phyloP scores from a whole-genome alignment of 257 asterid genomes.

The Nicotiana attenuata region DNA sequence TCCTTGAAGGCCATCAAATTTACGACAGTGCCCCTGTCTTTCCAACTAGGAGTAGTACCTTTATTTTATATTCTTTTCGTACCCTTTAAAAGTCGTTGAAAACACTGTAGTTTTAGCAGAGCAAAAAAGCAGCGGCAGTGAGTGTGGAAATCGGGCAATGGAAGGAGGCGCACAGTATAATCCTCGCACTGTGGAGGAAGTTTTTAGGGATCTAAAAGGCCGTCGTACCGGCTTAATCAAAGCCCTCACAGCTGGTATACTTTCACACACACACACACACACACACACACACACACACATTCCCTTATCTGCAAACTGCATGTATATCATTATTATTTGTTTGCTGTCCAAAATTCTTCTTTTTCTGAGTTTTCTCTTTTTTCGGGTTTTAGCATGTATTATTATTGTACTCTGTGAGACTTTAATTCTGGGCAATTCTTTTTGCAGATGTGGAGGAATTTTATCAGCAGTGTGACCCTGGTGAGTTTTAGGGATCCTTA shows the following conservation, averaged over 20 bases:
- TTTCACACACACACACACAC: neutral
- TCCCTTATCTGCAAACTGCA: neutral
- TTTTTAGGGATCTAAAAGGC: constrained; percentile 20
- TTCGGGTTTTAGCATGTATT: neutral
- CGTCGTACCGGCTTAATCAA: constrained; percentile 25
- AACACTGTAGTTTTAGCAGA: neutral
- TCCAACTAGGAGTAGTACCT: neutral
- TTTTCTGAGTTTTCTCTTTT: neutral
- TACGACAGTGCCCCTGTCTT: neutral
- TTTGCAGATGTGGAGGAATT: constrained; percentile 15
- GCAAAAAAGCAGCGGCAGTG: neutral
- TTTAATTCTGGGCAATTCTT: neutral
- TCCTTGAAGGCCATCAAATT: neutral
- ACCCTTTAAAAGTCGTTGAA: neutral
- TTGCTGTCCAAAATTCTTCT: neutral
- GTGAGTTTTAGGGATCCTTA: constrained; percentile 13
- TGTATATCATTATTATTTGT: neutral
- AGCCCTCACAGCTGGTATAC: constrained; percentile 28
- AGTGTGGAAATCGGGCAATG: neutral
- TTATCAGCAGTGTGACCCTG: constrained; percentile 20
- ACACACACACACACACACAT: neutral
- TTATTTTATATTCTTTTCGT: neutral
- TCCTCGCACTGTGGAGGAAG: constrained; percentile 28
- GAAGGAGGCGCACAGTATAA: constrained; percentile 24
- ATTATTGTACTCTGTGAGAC: neutral